Base-by-base conservation (phyloP, 2,329 filamentous ascomycete species). In the Periconia sp. region DNA sequence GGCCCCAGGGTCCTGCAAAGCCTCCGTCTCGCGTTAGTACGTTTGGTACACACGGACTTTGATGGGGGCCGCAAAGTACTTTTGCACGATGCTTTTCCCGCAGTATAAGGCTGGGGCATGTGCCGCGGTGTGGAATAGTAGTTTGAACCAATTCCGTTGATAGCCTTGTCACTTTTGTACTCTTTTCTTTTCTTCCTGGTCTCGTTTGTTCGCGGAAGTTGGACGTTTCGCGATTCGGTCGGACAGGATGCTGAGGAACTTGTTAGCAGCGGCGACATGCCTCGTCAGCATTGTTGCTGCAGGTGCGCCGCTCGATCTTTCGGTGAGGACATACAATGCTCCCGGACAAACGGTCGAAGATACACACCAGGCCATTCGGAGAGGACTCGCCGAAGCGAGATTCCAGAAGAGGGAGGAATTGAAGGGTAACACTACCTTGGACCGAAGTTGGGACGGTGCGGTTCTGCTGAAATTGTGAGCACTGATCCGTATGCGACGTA, bases 381-480 rank as follows among this genome's bases (percentile, higher is more conserved):
- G 52, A 36, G 54, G 40, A 8, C 39, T 57, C n/a, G 40, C 42
- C 9, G 34, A 23, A 22, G 52, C 47, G 12, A 44, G 17, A 13
- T 17, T 43, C 5, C 13, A 43, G n/a, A 46, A 36, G 29, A 48
- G 50, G 40, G 46, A 52, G 25, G 48, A 53, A 12, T 41, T 57
- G 4, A 54, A 48, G 34, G 50, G 40, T 44, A 52, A 46, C 40
- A 36, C 28, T 15, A 40, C 56, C 10, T 50, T 77, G n/a, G 66
- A 72, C 42, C 67, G 62, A 35, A 73, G 68, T 41, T 76, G 72
- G 68, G 56, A 68, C 29, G 67, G 63, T n/a, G 70, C 72, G 0
- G 59, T 61, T 0, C 54, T 77, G 9, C 68, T 74, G 35, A 70
- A 56, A 30, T 57, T 54, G 64, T 67, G 41, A 52, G 66, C 38